Percentiles rank a stretch among this genome's conserved stretches.
These are phyloP conservation scores for Linderniella brevidens DNA, from an alignment of 257 asterid species.

Conservation along the genomic window DNA sequence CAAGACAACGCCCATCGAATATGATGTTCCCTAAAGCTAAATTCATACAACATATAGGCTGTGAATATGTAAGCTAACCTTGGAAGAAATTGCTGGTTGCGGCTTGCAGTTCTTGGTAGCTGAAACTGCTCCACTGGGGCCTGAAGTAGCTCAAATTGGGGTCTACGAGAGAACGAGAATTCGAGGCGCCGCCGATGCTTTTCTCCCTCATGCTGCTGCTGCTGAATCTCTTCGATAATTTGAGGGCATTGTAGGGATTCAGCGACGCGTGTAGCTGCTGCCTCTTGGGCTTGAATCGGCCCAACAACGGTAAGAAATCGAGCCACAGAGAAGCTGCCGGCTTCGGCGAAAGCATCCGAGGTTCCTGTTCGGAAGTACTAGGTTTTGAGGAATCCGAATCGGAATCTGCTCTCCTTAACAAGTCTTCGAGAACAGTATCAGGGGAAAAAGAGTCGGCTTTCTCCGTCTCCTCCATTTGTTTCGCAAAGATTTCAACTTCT, in stretches of 20 bases:
- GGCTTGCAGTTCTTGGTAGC: slow-evolving; percentile 45
- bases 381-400: slow-evolving; percentile 59
- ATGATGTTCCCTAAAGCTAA: not conserved
- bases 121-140: slow-evolving; percentile 83
- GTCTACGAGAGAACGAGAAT: slow-evolving; percentile 26
- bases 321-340: slow-evolving; percentile 38
- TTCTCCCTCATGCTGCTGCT: slow-evolving; percentile 61
- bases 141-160: slow-evolving; percentile 43
- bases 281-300: slow-evolving; percentile 36
- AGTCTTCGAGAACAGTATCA: slow-evolving; percentile 84
- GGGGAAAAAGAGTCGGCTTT: slow-evolving; percentile 48
- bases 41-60: not conserved
- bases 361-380: slow-evolving; percentile 53
- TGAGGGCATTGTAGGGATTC: slow-evolving; percentile 27
- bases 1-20: not conserved
- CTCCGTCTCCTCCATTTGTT: slow-evolving; percentile 23
- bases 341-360: slow-evolving; percentile 10
- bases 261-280: slow-evolving; percentile 26
- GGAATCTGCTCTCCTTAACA: slow-evolving; percentile 51
- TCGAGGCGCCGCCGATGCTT: slow-evolving; percentile 14
- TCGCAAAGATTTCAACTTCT: slow-evolving; percentile 26
- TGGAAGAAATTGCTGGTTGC: slow-evolving; percentile 66
- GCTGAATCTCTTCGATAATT: slow-evolving; percentile 43
- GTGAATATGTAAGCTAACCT: slow-evolving; percentile 19
- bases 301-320: slow-evolving; percentile 26